A percentile compares a stretch with the other conserved stretches of the same genome.
These are phyloP conservation scores for Fusarium sp. DNA, from an alignment of 2,329 filamentous ascomycete genomes.

Conservation along the genomic window DNA sequence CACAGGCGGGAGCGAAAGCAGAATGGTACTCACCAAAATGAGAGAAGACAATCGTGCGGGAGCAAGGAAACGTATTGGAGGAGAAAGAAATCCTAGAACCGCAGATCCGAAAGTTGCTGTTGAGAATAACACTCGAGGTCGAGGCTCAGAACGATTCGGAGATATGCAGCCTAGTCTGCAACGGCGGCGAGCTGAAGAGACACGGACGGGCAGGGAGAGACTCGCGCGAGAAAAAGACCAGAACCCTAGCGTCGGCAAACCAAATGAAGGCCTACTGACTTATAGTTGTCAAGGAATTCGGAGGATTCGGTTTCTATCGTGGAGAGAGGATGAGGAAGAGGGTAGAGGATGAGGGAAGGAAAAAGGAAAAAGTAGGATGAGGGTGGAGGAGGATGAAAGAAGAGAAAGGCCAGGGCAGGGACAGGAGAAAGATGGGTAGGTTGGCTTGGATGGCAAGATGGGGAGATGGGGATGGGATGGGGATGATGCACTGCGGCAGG, in stretches of 20 bases:
- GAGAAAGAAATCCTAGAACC: slow-evolving; percentile 31
- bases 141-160: slow-evolving; percentile 27
- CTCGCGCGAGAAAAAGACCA: slow-evolving; percentile 53
- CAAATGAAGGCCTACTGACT: slow-evolving; percentile 51
- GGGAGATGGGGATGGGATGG: slow-evolving; percentile 43
- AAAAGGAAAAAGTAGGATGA: slow-evolving; percentile 38
- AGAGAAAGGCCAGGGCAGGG: slow-evolving; percentile 35
- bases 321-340: slow-evolving; percentile 44
- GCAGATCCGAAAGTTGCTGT: slow-evolving; percentile 36
- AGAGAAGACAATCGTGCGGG: slow-evolving; percentile 33
- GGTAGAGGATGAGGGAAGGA: slow-evolving; percentile 37
- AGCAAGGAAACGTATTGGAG: slow-evolving; percentile 25
- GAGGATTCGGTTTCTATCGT: slow-evolving; percentile 56
- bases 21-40: slow-evolving; percentile 41
- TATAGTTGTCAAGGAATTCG: slow-evolving; percentile 52
- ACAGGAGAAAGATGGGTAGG: slow-evolving; percentile 30
- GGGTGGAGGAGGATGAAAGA: slow-evolving; percentile 46
- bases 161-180: slow-evolving; percentile 44
- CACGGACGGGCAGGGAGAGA: slow-evolving; percentile 42
- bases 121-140: slow-evolving; percentile 25
- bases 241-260: slow-evolving; percentile 52
- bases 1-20: not conserved
- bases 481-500: slow-evolving; percentile 40
- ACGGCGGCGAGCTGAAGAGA: slow-evolving; percentile 50
- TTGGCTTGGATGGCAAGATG: slow-evolving; percentile 46